These are phyloP conservation scores for Spergularia azorica DNA, from an alignment of 179 eudicot species.

Conservation along the genomic window DNA sequence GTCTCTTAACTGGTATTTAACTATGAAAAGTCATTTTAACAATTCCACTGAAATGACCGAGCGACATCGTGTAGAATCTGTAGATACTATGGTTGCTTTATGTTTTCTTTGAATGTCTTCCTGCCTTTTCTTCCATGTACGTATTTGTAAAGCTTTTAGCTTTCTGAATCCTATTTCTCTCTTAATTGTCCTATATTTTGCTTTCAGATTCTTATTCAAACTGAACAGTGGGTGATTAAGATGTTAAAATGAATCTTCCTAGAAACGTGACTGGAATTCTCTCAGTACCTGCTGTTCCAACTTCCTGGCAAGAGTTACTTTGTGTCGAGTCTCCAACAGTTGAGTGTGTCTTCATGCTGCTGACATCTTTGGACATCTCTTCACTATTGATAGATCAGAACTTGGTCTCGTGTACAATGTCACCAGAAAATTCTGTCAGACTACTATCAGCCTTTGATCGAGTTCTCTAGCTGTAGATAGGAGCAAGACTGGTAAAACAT, in stretches of 20 bases:
- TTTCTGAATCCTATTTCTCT: neutral
- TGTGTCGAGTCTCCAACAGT: slow-evolving; percentile 5
- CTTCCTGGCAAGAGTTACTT: slow-evolving; percentile 12
- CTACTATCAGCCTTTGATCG: neutral
- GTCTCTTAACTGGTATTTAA: no score
- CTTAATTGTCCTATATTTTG: neutral
- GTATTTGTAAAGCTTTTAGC: no score
- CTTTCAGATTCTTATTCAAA: slow-evolving; percentile 28
- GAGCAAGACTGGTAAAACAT: neutral
- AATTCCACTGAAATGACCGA: no score
- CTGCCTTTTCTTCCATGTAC: neutral
- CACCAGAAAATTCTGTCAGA: neutral
- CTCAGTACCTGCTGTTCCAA: slow-evolving; percentile 21
- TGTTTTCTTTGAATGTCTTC: no score
- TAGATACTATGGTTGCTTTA: no score
- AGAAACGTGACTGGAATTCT: slow-evolving; percentile 2
- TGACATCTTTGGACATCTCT: slow-evolving; percentile 21
- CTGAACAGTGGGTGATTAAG: slow-evolving; percentile 6
- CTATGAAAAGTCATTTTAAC: no score
- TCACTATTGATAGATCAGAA: slow-evolving; percentile 10
- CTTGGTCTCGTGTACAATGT: slow-evolving; percentile 15
- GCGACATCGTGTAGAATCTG: no score
- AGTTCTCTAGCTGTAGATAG: slow-evolving; percentile 14
- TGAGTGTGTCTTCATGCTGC: slow-evolving; percentile 17
- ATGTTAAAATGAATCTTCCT: neutral